Evolutionary conservation across 148 eudicot species (phyloP).

Genomic region (Mesembryanthemum crystallinum): DNA sequence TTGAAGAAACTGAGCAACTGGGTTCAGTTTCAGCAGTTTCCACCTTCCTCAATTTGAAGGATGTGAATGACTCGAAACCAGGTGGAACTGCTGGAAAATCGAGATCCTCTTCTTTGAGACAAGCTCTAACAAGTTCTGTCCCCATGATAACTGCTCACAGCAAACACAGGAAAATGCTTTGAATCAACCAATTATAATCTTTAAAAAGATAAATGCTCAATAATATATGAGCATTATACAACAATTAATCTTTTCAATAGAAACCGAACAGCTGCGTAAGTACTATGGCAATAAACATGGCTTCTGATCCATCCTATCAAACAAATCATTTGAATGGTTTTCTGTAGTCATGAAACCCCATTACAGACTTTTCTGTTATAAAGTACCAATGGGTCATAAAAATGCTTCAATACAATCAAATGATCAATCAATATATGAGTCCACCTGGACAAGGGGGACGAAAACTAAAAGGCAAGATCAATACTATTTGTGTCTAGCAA

Average conservation of each 20-base stretch:
- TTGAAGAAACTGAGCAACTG: slow-evolving; percentile 49
- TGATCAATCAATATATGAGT: no score
- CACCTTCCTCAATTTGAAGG: slow-evolving; percentile 55
- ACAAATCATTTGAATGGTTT: neutral
- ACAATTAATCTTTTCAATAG: neutral
- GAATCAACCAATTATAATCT: neutral
- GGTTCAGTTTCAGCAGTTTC: slow-evolving; percentile 44
- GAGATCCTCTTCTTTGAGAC: slow-evolving; percentile 68
- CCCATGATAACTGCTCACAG: slow-evolving; percentile 55
- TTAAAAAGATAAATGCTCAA: no score
- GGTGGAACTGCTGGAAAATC: slow-evolving; percentile 84
- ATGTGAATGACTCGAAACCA: slow-evolving; percentile 77
- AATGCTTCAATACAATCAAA: no score
- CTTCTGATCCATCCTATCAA: neutral
- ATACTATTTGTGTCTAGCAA: no score
- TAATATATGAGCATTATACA: no score
- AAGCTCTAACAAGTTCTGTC: slow-evolving; percentile 63
- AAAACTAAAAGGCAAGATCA: no score
- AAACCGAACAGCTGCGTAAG: neutral
- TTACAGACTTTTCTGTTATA: no score
- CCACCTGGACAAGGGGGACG: no score
- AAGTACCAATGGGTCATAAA: no score
- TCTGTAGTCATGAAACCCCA: neutral
- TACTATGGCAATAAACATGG: neutral
- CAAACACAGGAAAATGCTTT: slow-evolving; percentile 6